Conservation (phyloP, 2,329 filamentous ascomycete genomes). For the Didymella arachidicola region DNA sequence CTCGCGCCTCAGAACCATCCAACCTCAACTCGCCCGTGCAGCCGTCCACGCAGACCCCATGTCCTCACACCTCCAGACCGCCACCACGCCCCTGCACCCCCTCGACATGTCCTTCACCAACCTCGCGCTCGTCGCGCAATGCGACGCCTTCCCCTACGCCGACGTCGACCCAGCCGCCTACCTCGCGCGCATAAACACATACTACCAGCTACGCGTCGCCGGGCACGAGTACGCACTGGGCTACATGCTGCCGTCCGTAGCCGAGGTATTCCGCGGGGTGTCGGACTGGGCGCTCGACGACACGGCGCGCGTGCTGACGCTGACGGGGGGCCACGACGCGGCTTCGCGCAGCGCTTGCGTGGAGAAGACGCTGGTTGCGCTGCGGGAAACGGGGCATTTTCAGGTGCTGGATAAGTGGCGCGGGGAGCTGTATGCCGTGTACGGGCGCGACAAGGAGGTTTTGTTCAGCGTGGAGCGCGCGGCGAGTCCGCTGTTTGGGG, state of each 20-base stretch:
- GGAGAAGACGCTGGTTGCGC: constrained; percentile 67
- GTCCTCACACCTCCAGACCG: constrained; percentile 9
- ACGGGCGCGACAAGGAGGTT: constrained; percentile 49
- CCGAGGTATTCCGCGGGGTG: constrained; percentile 62
- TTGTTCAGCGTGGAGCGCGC: constrained; percentile 54
- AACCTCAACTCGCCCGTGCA: constrained; percentile 8
- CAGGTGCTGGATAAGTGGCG: constrained; percentile 66
- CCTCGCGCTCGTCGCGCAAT: constrained; percentile 64
- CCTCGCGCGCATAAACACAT: constrained; percentile 61
- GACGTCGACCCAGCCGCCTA: constrained; percentile 66
- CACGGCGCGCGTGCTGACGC: constrained; percentile 66
- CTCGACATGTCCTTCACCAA: constrained; percentile 54
- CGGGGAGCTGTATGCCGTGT: constrained; percentile 54
- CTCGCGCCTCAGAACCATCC: neutral
- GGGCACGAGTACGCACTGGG: constrained; percentile 69
- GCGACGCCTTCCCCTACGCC: constrained; percentile 81
- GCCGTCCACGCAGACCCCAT: neutral
- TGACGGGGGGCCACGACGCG: constrained; percentile 67
- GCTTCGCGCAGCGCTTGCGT: constrained; percentile 67
- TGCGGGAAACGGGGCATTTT: constrained; percentile 76
- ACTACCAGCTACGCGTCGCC: constrained; percentile 71
- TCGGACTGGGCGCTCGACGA: constrained; percentile 69
- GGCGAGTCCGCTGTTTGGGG: constrained; percentile 54
- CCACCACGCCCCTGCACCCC: neutral
- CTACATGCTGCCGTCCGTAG: constrained; percentile 68